These are phyloP conservation scores for Macaranga tanarius DNA, from an alignment of 441 rosid species.

Conservation along the genomic window DNA sequence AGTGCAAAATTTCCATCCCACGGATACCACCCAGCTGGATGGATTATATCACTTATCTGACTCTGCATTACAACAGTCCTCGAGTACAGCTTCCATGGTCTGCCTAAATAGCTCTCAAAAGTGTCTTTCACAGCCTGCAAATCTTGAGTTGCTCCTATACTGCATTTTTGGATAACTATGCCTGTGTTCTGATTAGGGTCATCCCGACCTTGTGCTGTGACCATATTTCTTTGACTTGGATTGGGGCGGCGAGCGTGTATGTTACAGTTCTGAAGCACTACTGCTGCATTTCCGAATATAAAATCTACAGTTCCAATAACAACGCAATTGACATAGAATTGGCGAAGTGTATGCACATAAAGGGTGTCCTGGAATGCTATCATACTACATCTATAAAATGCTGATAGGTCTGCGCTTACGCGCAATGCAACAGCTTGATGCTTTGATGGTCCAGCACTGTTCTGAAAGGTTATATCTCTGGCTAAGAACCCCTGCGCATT, in stretches of 20 bases:
- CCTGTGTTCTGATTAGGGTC: conserved; percentile 49
- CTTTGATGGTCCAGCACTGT: conserved; percentile 69
- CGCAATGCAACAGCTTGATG: conserved; percentile 71
- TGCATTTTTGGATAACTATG: conserved; percentile 74
- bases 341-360: conserved; percentile 73
- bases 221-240: conserved; percentile 44
- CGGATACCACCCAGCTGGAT: conserved; percentile 75
- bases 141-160: conserved; percentile 57
- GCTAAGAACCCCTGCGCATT: conserved; percentile 70
- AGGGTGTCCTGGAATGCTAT: conserved; percentile 77
- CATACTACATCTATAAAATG: conserved; percentile 50
- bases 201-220: conserved; percentile 54
- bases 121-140: conserved; percentile 38
- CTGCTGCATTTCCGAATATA: conserved; percentile 51
- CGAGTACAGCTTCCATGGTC: conserved; percentile 80
- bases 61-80: conserved; percentile 65
- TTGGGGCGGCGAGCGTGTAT: conserved; percentile 42
- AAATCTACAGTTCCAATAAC: conserved; percentile 53
- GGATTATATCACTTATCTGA: conserved; percentile 39
- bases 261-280: conserved; percentile 47
- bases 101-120: conserved; percentile 56
- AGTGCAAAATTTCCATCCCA: conserved; percentile 56
- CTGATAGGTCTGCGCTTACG: conserved; percentile 63
- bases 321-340: conserved; percentile 59
- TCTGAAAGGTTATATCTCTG: conserved; percentile 67